Conservation (phyloP, 345 rosid species). For the Hibiscus mutabilis region DNA sequence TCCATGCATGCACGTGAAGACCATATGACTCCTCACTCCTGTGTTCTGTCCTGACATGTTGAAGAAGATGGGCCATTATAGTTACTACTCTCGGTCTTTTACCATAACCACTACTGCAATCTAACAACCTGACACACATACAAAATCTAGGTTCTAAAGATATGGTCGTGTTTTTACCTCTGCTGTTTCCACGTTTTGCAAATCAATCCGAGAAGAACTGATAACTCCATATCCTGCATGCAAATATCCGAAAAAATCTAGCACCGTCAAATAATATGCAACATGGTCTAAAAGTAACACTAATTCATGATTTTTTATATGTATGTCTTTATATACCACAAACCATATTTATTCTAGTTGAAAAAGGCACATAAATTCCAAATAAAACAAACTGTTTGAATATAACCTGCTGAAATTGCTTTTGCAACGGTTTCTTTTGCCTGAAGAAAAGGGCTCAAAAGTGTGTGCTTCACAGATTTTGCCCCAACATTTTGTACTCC, state of each 20-base stretch:
- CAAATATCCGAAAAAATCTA: not conserved
- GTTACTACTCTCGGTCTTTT: not conserved
- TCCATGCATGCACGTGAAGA: slow-evolving; percentile 15
- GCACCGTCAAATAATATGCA: not conserved
- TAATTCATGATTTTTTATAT: not conserved
- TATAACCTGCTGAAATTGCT: slow-evolving; percentile 31
- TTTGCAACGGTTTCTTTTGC: slow-evolving; percentile 11
- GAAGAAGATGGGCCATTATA: slow-evolving; percentile 16
- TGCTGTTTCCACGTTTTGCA: slow-evolving; percentile 9
- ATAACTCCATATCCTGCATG: slow-evolving; percentile 25
- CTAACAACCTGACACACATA: slow-evolving; percentile 2
- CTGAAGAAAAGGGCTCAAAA: not conserved
- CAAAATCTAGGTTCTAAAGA: slow-evolving; percentile 1
- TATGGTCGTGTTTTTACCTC: slow-evolving; percentile 18
- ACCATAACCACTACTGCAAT: not conserved
- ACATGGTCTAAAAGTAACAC: not conserved
- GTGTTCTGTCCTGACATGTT: slow-evolving; percentile 2
- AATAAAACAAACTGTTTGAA: not conserved
- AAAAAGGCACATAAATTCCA: not conserved
- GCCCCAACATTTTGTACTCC: not conserved
- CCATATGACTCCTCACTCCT: slow-evolving; percentile 3
- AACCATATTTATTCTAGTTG: not conserved
- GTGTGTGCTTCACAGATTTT: slow-evolving; percentile 10
- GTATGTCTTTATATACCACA: not conserved
- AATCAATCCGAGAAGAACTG: slow-evolving; percentile 16